phyloP scores from a whole-genome alignment of 2,329 filamentous ascomycete species.

The Pseudogymnoascus sp. region DNA sequence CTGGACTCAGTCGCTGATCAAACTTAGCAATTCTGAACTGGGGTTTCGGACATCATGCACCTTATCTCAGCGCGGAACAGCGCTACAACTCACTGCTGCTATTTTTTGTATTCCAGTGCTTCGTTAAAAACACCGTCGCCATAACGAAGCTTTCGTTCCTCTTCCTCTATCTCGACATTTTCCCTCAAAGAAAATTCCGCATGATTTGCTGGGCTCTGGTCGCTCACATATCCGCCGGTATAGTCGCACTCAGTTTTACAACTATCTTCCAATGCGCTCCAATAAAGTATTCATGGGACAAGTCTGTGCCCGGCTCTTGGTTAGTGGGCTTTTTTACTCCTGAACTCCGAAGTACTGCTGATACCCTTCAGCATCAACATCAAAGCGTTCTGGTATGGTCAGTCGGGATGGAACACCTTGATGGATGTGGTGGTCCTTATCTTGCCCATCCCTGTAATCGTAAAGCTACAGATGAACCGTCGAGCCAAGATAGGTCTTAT shows the following conservation, averaged over 20 bases:
- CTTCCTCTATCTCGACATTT: slow-evolving; percentile 15
- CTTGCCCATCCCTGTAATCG: slow-evolving; percentile 8
- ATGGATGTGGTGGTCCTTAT: slow-evolving; percentile 11
- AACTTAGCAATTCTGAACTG: slow-evolving; percentile 12
- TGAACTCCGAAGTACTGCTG: background rate
- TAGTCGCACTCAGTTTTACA: slow-evolving; percentile 10
- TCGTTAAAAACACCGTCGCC: slow-evolving; percentile 9
- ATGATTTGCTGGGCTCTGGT: slow-evolving; percentile 12
- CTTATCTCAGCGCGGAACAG: slow-evolving; percentile 10
- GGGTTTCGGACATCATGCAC: slow-evolving; percentile 14
- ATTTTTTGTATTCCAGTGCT: slow-evolving; percentile 10
- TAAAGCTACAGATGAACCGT: slow-evolving; percentile 10
- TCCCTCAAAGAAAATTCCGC: slow-evolving; percentile 11
- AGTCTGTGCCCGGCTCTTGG: slow-evolving; percentile 10
- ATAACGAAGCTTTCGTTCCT: slow-evolving; percentile 16
- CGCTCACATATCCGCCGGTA: slow-evolving; percentile 3
- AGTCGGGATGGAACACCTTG: slow-evolving; percentile 8
- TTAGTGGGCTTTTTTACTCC: background rate
- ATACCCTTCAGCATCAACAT: slow-evolving; percentile 6
- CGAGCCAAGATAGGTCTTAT: slow-evolving; percentile 8
- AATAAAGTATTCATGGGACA: slow-evolving; percentile 16
- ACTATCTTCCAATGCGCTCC: slow-evolving; percentile 15
- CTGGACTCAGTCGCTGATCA: background rate
- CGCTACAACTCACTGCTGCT: slow-evolving; percentile 14
- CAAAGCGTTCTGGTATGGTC: slow-evolving; percentile 9